Percentiles rank a stretch among this genome's conserved stretches.
phyloP scores from a whole-genome alignment of 345 rosid genomes.

The Aquilaria yunnanensis region DNA sequence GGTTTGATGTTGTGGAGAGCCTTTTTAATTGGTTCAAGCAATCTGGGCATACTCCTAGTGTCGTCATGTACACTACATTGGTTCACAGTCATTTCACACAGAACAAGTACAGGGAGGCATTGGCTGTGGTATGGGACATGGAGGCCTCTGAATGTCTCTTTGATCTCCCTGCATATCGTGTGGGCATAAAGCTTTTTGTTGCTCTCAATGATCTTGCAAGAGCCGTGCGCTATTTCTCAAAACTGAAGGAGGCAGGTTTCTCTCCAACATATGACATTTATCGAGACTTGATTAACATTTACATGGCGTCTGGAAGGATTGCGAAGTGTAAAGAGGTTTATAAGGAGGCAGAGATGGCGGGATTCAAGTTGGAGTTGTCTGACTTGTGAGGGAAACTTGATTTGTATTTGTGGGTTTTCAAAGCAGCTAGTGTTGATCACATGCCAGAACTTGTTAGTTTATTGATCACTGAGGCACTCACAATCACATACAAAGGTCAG shows the following conservation, averaged over 20 bases:
- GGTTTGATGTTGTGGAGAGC: slow-evolving; percentile 56
- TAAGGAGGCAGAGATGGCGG: slow-evolving; percentile 74
- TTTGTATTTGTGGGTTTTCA: too few relatives aligned
- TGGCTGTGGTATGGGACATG: slow-evolving; percentile 86
- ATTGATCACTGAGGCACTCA: too few relatives aligned
- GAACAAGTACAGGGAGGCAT: slow-evolving; percentile 64
- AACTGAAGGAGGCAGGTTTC: slow-evolving; percentile 82
- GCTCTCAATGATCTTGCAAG: slow-evolving; percentile 70
- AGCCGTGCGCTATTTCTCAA: slow-evolving; percentile 69
- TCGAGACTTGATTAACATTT: slow-evolving; percentile 44
- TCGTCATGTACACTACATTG: slow-evolving; percentile 82
- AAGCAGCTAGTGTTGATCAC: too few relatives aligned
- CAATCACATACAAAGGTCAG: too few relatives aligned
- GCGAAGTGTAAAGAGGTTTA: slow-evolving; percentile 62
- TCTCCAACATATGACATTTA: slow-evolving; percentile 68
- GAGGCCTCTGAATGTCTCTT: slow-evolving; percentile 63
- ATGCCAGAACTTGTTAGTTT: too few relatives aligned
- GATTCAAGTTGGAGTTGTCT: slow-evolving; percentile 43
- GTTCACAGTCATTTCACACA: slow-evolving; percentile 65
- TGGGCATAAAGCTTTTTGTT: slow-evolving; percentile 62
- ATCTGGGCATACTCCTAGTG: slow-evolving; percentile 45
- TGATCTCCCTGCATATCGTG: slow-evolving; percentile 87
- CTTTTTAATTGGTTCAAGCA: slow-evolving; percentile 59
- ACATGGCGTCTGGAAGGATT: slow-evolving; percentile 46
- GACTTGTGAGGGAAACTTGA: too few relatives aligned